Evolutionary conservation across 2,329 filamentous ascomycete genomes (phyloP), one percentile per base, ranked within the genome.

Genomic region (Magnaporthiopsis rhizophila): DNA sequence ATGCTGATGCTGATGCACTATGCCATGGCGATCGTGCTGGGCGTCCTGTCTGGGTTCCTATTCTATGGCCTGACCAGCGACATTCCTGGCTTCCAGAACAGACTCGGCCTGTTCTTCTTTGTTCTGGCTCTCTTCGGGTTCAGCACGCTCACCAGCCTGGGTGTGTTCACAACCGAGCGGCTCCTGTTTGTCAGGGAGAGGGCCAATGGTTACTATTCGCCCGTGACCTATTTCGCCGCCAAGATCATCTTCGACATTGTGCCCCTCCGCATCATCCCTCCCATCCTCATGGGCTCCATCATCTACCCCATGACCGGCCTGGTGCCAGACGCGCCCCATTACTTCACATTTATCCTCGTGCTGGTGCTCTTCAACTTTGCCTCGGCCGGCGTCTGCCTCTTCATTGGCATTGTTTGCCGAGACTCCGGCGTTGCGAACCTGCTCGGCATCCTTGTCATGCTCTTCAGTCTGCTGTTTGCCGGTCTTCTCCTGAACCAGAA

Each of bases 191-290:
- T 96, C 13, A 86, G 95, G 61, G 95, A 99, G 76, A 85, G 95
- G 68, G 95, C 95, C 53, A 99, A 99, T 74, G 94, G 95, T 1
- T 99, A 99, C 77, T 99, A 99, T 75, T 85, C 90, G 0, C 95
- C 95, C 0, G 82, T 96, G 62, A 96, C 94, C 0, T 99, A 99
- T 77, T 99, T 98, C 74, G 83, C 90, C 0, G 89, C 93, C 71
- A 99, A 99, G 79, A 90, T 98, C n/a, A 78, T 97, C n/a, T 98
- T 99, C 74, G 95, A 99, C 73, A 94, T 99, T 69, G 84, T 99
- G 15, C 95, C 95, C 3, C 82, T 99, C n/a, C 87, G 95, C 61
- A 88, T 99, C 64, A 89, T 99, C 61, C 95, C 95, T 6, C 95
- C 95, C 0, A 89, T 98, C 67, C 89, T 99, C 65, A 95, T 98